Base-by-base conservation (phyloP, 1,139 yeast genomes). In the Candida sp. region DNA sequence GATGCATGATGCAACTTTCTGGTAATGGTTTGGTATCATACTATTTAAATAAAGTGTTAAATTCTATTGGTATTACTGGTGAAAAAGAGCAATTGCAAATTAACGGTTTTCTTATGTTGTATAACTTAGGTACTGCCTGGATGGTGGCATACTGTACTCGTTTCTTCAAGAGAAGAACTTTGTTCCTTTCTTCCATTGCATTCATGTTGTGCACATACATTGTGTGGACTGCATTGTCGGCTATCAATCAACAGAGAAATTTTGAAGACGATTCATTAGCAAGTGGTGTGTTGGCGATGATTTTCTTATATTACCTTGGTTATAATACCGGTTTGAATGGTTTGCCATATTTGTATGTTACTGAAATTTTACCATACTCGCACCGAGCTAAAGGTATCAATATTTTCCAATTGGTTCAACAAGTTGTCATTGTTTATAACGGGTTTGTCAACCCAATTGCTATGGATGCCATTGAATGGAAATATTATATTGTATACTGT, bases 371-470 rank as follows among this genome's bases (percentile, higher is more conserved):
- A 51, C 78, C 79, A 6, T 73, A 67, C 58, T 58, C 66, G 30
- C 66, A 70, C 54, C 61, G 79, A 60, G 70, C 77, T 38, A 73
- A 70, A 54, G 79, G 78, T 43, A 52, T 72, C 39, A 68, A 68
- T 45, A 53, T 70, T 46, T 56, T 57, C 51, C 54, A 60, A 40
- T 51, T 66, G 33, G 53, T 61, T 23, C 66, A 60, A 45, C 63
- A 65, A 29, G 21, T 55, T 21, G 49, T 56, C 12, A 44, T 54
- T 36, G 43, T 60, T 43, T 61, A 53, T 47, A 63, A 63, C 45
- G 63, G 79, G 35, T 80, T 73, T 55, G 82, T 79, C 42, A 79
- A 79, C 53, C 79, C 84, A 5, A 70, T 81, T 54, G 86, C 84
- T 30, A 73, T 81, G 79, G 80, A 72, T 46, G 75, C 75, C 32